Evolutionary conservation across 2,329 filamentous ascomycete genomes (phyloP), one percentile per base, ranked within the genome.

Genomic region (Fusarium incarnatum): DNA sequence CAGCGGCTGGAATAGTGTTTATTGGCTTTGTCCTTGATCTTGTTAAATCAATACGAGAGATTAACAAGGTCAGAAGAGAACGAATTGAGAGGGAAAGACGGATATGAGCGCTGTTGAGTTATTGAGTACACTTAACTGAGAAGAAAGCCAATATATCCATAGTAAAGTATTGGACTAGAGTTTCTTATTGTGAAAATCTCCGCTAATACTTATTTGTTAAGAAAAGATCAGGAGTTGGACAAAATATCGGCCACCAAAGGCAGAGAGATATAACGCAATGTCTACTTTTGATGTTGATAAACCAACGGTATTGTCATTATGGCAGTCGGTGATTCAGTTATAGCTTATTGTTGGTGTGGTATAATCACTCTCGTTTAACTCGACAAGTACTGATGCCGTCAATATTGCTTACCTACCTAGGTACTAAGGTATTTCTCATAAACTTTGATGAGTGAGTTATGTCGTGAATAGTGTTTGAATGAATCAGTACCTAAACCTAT

Each of bases 11-110:
- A 16, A n/a, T 61, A 16, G 16, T 57, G 4, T 25, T 57, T 9
- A 20, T 62, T 10, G 23, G 34, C 13, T 46, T 40, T 44, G 18
- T 53, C 12, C n/a, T 65, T 40, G 28, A 66, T 13, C 32, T 66
- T 22, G 8, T 47, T 37, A 22, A 25, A 41, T 42, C 47, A 12
- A 30, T 65, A 11, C 34, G 20, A 34, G 62, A 41, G 10, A 25
- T 60, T 6, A 30, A 25, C 6, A 45, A 18, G 23, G n/a, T 30
- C 11, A 54, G 25, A 40, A n/a, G 15, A 28, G 42, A 65, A 13
- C 44, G 63, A 30, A 13, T 53, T 34, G 18, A 49, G 23, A 48
- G 28, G n/a, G 47, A 53, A 34, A 60, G 28, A 8, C 18, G 28
- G 6, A 41, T 54, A 40, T 49, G 16, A 49, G 25, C 18, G 13